These are phyloP conservation scores for Pseudognaphalium luteoalbum DNA, from an alignment of 129 eudicot species.

Conservation along the genomic window DNA sequence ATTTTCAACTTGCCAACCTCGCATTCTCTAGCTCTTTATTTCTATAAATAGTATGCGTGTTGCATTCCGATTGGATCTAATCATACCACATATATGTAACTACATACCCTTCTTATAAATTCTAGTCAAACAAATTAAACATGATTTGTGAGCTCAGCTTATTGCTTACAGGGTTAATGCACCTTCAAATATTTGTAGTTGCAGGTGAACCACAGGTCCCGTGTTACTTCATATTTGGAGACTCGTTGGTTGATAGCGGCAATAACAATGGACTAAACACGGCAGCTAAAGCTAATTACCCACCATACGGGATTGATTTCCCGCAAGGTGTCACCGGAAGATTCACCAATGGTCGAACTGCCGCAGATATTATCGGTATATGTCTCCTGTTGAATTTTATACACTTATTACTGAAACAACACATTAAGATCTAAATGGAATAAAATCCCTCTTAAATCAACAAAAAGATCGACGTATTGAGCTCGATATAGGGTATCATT, in stretches of 20 bases:
- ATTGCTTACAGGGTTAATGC: conserved; percentile 12
- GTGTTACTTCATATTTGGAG: conserved; percentile 39
- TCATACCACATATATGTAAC: too few species aligned
- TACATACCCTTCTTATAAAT: neutral
- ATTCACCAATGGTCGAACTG: conserved; percentile 52
- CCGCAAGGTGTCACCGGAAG: conserved; percentile 60
- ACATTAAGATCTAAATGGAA: too few species aligned
- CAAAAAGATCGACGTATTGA: too few species aligned
- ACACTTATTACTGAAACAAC: neutral
- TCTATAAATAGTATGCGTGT: conserved; percentile 19
- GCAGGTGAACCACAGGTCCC: conserved; percentile 30
- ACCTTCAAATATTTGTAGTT: neutral
- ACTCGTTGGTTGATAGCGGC: conserved; percentile 36
- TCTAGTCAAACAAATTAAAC: neutral
- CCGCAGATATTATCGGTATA: conserved; percentile 47
- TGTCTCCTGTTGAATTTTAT: neutral
- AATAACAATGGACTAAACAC: conserved; percentile 35
- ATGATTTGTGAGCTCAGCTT: conserved; percentile 17
- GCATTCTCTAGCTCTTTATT: neutral
- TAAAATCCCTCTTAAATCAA: too few species aligned
- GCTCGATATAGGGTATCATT: too few species aligned
- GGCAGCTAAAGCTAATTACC: conserved; percentile 45
- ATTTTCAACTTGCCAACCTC: neutral
- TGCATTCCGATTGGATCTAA: neutral
- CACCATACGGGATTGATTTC: conserved; percentile 68